A percentile compares a stretch with the other conserved stretches of the same genome.
phyloP scores from a whole-genome alignment of 208 protist genomes.

The Acanthamoeba culbertsoni region DNA sequence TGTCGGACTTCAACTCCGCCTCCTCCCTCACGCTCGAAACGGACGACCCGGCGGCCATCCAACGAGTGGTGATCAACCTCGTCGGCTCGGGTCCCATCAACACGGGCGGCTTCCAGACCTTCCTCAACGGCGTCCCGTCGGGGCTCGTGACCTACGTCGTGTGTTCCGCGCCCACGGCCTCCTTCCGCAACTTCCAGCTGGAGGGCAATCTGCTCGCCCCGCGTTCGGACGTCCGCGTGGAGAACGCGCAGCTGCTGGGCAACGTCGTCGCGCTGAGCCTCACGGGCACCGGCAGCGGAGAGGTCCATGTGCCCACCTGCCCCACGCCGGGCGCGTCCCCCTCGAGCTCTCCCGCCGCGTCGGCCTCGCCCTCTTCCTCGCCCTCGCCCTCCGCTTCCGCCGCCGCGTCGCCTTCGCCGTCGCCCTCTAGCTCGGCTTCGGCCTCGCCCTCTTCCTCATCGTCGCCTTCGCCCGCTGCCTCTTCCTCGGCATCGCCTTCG shows the following conservation, averaged over 20 bases:
- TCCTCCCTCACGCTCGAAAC: neutral
- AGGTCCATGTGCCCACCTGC: neutral
- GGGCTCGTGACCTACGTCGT: neutral
- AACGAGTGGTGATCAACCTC: neutral
- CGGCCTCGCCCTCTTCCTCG: neutral
- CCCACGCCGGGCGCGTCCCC: neutral
- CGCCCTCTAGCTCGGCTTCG: neutral
- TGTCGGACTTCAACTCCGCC: neutral
- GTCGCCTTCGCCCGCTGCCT: neutral
- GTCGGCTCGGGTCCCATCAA: neutral
- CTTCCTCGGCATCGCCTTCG: neutral
- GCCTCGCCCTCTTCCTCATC: neutral
- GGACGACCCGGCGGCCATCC: neutral
- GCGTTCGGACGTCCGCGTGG: neutral
- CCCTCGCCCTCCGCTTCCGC: neutral
- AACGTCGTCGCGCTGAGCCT: neutral
- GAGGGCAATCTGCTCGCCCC: neutral
- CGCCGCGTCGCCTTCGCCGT: neutral
- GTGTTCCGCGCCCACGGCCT: neutral
- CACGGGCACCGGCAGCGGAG: neutral
- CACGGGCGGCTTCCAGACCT: neutral
- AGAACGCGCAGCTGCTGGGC: neutral
- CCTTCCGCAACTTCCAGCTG: neutral
- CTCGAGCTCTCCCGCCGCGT: neutral
- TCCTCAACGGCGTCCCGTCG: neutral